phyloP scores from a whole-genome alignment of 768 basidiomycete species.

The Suillus subluteus region DNA sequence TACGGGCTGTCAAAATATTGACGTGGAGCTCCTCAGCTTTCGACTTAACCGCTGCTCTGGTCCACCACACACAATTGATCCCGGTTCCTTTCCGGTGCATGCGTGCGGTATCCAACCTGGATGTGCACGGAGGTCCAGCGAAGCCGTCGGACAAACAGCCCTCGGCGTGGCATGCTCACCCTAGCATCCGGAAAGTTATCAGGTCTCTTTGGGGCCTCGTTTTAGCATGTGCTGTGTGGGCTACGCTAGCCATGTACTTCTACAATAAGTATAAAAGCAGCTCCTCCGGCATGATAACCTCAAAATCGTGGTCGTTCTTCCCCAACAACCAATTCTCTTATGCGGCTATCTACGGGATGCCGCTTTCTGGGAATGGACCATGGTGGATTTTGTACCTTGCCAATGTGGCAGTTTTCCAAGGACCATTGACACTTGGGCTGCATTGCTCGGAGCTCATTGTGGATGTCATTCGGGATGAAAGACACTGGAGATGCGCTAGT shows the following conservation, averaged over 20 bases:
- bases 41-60: constrained; percentile 32
- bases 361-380: constrained; percentile 24
- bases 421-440: constrained; percentile 31
- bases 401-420: constrained; percentile 32
- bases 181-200: constrained; percentile 24
- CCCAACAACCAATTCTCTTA: background rate
- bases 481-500: constrained; percentile 28
- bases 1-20: constrained; percentile 25
- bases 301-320: constrained; percentile 29
- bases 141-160: constrained; percentile 22
- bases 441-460: constrained; percentile 32
- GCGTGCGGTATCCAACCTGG: constrained; percentile 23
- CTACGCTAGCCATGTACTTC: constrained; percentile 17
- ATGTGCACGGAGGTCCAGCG: constrained; percentile 15
- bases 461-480: constrained; percentile 33
- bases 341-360: constrained; percentile 25
- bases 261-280: constrained; percentile 14
- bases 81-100: constrained; percentile 29
- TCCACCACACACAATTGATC: constrained; percentile 28
- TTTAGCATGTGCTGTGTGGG: constrained; percentile 25
- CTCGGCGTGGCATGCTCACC: constrained; percentile 33
- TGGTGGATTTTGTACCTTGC: constrained; percentile 32
- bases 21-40: constrained; percentile 40
- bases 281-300: background rate
- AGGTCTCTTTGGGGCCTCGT: constrained; percentile 28